Evolutionary conservation across 2,329 filamentous ascomycete genomes (phyloP).

Genomic region (Endoconidiophora laricicola): DNA sequence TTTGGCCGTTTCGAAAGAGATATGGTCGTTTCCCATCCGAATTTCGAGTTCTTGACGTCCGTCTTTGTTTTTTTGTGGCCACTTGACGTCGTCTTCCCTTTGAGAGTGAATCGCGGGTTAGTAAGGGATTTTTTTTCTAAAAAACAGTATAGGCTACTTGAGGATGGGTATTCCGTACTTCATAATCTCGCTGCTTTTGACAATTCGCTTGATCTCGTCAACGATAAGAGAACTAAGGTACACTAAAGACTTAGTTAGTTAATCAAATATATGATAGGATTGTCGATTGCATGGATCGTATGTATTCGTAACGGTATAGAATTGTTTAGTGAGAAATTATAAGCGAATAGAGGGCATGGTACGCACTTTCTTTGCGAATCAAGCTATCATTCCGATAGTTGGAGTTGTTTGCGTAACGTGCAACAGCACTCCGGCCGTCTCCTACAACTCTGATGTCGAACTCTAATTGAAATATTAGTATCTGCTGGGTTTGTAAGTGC

Average conservation of each 20-base stretch:
- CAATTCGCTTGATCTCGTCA: slow-evolving; percentile 89
- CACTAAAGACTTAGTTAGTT: slow-evolving; percentile 41
- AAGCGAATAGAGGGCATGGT: not conserved
- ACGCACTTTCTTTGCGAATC: slow-evolving; percentile 96
- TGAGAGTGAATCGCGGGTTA: slow-evolving; percentile 1
- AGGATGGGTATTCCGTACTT: slow-evolving; percentile 43
- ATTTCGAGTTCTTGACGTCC: slow-evolving; percentile 95
- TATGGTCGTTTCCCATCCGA: slow-evolving; percentile 81
- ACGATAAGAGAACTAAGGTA: slow-evolving; percentile 84
- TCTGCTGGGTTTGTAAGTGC: not conserved
- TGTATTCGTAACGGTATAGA: too few relatives aligned
- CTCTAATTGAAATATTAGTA: slow-evolving; percentile 35
- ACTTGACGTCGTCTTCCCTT: slow-evolving; percentile 95
- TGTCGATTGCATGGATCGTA: too few relatives aligned
- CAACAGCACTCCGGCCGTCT: slow-evolving; percentile 82
- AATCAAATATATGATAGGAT: not conserved
- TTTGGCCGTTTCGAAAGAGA: slow-evolving; percentile 98
- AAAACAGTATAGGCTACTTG: not conserved
- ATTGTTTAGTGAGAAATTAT: not conserved
- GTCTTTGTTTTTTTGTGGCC: slow-evolving; percentile 99
- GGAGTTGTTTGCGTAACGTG: slow-evolving; percentile 96
- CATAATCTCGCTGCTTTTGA: slow-evolving; percentile 92
- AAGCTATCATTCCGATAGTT: slow-evolving; percentile 98
- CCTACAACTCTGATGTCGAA: slow-evolving; percentile 90
- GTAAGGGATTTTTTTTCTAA: not conserved